These are phyloP conservation scores for Meira nashicola DNA, from an alignment of 1,284 basidiomycete genomes.

Conservation along the genomic window DNA sequence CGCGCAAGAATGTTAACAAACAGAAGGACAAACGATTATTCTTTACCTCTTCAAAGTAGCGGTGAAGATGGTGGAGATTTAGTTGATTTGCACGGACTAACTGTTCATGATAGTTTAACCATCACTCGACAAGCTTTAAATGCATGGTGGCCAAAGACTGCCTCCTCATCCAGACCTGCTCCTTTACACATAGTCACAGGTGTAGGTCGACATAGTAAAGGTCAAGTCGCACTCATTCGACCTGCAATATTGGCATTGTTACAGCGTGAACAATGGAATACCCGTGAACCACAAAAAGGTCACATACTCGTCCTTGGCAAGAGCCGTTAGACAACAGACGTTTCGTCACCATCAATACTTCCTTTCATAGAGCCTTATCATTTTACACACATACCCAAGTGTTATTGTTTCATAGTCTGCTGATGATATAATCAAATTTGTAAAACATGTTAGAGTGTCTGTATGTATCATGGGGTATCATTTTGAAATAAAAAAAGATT, in stretches of 20 bases:
- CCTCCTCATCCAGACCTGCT: conserved; percentile 4
- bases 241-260: conserved; percentile 51
- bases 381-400: too few species aligned
- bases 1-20: conserved; percentile 33
- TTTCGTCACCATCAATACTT: too few species aligned
- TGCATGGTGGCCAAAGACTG: conserved; percentile 34
- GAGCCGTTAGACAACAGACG: too few species aligned
- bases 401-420: too few species aligned
- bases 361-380: too few species aligned
- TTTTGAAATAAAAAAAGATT: neutral
- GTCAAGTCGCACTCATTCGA: conserved; percentile 46
- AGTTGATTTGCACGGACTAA: conserved; percentile 53
- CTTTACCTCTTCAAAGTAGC: neutral
- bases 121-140: conserved; percentile 47
- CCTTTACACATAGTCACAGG: conserved; percentile 53
- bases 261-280: conserved; percentile 49
- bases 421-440: too few species aligned
- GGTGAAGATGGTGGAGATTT: conserved; percentile 20
- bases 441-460: too few species aligned
- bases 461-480: neutral
- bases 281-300: conserved; percentile 22
- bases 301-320: neutral
- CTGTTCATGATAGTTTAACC: conserved; percentile 50
- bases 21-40: neutral
- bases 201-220: conserved; percentile 50